A percentile compares a stretch with the other conserved stretches of the same genome.
These are phyloP conservation scores for Rhododendron ovatum DNA, from an alignment of 148 eudicot genomes.

Conservation along the genomic window DNA sequence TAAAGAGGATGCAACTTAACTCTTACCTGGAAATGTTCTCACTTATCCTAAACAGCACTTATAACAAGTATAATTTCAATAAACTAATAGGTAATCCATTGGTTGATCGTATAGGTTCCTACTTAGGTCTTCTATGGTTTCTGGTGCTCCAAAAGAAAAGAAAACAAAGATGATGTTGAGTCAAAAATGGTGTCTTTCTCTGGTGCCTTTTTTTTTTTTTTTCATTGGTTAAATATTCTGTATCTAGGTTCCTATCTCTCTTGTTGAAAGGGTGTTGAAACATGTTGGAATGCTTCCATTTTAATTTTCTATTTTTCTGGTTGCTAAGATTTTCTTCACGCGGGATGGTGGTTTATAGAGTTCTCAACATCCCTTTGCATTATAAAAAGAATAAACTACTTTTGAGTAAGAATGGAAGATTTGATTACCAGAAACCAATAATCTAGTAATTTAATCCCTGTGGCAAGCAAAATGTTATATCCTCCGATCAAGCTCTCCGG, in stretches of 20 bases:
- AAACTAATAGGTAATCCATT: neutral
- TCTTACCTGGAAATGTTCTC: neutral
- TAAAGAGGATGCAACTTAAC: neutral
- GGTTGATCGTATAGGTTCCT: neutral
- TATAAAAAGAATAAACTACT: too few species aligned
- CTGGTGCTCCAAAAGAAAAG: neutral
- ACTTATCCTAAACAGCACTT: neutral
- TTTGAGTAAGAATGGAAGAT: too few species aligned
- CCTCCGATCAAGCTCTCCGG: too few species aligned
- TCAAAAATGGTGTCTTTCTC: conserved; percentile 4
- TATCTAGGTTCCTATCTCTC: neutral
- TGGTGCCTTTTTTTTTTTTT: neutral
- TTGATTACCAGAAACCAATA: too few species aligned
- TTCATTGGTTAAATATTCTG: neutral
- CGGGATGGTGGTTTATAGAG: too few species aligned
- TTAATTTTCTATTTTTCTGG: neutral
- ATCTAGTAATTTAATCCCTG: too few species aligned
- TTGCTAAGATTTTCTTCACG: neutral
- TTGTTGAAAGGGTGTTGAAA: neutral
- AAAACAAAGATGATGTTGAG: neutral
- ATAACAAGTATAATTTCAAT: neutral
- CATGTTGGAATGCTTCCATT: neutral
- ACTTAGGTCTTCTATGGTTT: neutral
- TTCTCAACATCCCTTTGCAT: too few species aligned
- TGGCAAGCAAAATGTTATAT: too few species aligned